These are phyloP conservation scores for Diutina neorugosa DNA, from an alignment of 1,139 yeast species.

Conservation along the genomic window DNA sequence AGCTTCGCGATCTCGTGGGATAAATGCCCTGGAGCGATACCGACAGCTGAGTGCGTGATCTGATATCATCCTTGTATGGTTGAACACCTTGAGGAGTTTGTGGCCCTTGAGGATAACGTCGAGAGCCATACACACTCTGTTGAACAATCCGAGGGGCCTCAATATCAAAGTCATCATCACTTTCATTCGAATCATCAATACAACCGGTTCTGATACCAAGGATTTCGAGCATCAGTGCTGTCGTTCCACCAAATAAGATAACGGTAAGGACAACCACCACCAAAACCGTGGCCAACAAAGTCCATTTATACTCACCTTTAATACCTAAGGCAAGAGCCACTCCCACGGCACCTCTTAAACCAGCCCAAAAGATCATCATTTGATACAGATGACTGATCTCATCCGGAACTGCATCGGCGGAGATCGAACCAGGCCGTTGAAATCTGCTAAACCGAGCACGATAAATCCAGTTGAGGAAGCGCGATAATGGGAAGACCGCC, in stretches of 20 bases:
- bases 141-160: constrained; percentile 50
- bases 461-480: constrained; percentile 69
- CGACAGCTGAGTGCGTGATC: neutral
- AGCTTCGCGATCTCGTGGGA: constrained; percentile 1
- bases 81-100: neutral
- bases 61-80: neutral
- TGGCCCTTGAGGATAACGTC: neutral
- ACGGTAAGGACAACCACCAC: constrained; percentile 96
- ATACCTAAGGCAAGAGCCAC: constrained; percentile 97
- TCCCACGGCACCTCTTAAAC: constrained; percentile 97
- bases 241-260: constrained; percentile 94
- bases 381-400: constrained; percentile 94
- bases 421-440: constrained; percentile 26
- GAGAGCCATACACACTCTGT: neutral
- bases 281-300: constrained; percentile 83
- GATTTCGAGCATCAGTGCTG: constrained; percentile 95
- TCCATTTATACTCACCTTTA: constrained; percentile 86
- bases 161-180: constrained; percentile 92
- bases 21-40: constrained; percentile 1
- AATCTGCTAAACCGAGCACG: constrained; percentile 39
- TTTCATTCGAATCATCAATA: constrained; percentile 56
- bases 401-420: constrained; percentile 45
- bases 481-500: constrained; percentile 90
- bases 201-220: constrained; percentile 89
- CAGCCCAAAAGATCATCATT: constrained; percentile 99